Percentiles rank a stretch among this genome's conserved stretches.
Evolutionary conservation across 2,329 filamentous ascomycete genomes (phyloP).

Genomic region (Hortaea sp.): DNA sequence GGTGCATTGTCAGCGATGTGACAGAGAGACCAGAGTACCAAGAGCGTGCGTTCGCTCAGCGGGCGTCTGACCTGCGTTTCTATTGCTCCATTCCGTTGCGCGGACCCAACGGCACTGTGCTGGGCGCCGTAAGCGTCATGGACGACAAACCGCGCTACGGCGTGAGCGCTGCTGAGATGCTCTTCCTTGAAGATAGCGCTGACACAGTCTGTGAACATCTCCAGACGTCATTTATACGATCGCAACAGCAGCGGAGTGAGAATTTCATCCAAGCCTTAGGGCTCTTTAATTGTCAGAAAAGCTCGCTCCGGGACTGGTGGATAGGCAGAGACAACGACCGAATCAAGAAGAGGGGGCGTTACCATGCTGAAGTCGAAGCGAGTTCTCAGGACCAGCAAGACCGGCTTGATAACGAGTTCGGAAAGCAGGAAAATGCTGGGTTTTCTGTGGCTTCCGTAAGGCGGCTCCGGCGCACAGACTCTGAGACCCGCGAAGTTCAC

Average conservation of each 20-base stretch:
- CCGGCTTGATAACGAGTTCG: constrained; percentile 18
- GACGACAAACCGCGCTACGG: constrained; percentile 48
- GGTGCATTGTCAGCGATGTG: constrained; percentile 16
- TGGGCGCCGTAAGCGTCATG: constrained; percentile 51
- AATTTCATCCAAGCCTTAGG: constrained; percentile 45
- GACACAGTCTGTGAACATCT: constrained; percentile 51
- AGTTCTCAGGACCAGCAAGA: too few relatives aligned
- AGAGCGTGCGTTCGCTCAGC: constrained; percentile 8
- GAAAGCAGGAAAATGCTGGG: constrained; percentile 3
- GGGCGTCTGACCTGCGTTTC: constrained; percentile 29
- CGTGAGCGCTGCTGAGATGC: constrained; percentile 39
- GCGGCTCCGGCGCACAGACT: background rate
- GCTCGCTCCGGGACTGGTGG: constrained; percentile 20
- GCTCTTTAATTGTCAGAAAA: constrained; percentile 28
- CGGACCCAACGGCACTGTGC: constrained; percentile 44
- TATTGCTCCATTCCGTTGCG: constrained; percentile 52
- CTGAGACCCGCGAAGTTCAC: background rate
- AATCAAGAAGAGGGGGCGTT: constrained; percentile 1
- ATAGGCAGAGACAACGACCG: constrained; percentile 15
- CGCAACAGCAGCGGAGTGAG: constrained; percentile 43
- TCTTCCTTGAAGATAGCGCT: constrained; percentile 49
- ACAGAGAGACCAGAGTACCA: constrained; percentile 3
- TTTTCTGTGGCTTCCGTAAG: background rate
- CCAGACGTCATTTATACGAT: constrained; percentile 42
- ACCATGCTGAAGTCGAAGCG: background rate